These are phyloP conservation scores for Populus hybrid DNA, from an alignment of 441 rosid genomes.

Conservation along the genomic window DNA sequence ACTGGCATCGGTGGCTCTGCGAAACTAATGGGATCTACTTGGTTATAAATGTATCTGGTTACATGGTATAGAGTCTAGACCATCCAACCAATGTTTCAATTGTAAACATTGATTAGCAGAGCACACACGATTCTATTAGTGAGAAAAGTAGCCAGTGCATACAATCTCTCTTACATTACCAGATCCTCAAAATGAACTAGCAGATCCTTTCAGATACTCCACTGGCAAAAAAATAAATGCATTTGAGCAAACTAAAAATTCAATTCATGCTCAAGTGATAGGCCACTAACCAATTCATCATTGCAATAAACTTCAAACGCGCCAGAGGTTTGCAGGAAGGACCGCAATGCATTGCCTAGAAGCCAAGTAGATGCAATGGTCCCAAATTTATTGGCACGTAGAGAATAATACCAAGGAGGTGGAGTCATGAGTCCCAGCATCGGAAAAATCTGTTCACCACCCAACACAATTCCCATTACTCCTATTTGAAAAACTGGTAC, in stretches of 20 bases:
- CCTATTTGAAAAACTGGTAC: conserved; percentile 69
- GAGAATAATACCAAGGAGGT: conserved; percentile 65
- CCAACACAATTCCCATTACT: conserved; percentile 60
- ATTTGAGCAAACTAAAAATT: not conserved
- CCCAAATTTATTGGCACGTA: conserved; percentile 80
- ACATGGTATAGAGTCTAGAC: not conserved
- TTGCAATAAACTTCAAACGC: conserved; percentile 80
- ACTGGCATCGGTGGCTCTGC: not conserved
- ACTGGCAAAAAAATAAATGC: not conserved
- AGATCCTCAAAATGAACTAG: not conserved
- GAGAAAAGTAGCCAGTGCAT: not conserved
- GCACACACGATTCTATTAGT: not conserved
- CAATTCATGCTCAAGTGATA: not conserved
- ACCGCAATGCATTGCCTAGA: conserved; percentile 76
- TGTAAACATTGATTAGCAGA: not conserved
- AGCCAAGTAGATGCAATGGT: conserved; percentile 89
- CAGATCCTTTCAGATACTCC: not conserved
- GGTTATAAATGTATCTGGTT: not conserved
- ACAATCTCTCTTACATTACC: not conserved
- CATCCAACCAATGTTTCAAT: not conserved
- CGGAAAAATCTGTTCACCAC: conserved; percentile 71
- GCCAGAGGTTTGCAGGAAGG: conserved; percentile 77
- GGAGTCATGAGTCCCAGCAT: conserved; percentile 61
- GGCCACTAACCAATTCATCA: conserved; percentile 56
- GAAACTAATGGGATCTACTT: not conserved